Evolutionary conservation across 108 stramenopile genomes (phyloP), one percentile per base, ranked within the genome.

Genomic region (Cyclotella baltica): DNA sequence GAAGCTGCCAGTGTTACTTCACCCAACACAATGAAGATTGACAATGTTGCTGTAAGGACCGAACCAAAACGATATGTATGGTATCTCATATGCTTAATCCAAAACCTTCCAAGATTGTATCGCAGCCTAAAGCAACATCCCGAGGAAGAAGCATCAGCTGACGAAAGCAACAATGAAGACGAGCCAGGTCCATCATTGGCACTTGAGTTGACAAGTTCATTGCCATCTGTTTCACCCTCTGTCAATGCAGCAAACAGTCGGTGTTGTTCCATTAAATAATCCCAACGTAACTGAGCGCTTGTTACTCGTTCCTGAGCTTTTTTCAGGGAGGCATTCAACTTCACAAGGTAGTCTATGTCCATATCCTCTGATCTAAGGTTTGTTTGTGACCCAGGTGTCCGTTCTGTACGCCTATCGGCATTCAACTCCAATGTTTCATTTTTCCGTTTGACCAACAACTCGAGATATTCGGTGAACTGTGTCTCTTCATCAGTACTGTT

Each of bases 1-100:
- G 84, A 73, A 22, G 63, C 59, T 31, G 79, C 78, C 36, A 90
- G 29, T 18, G 87, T 85, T 30, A 89, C 90, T 78, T 93, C 90
- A 57, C 87, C 86, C 78, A 89, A 83, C 11, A 93, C 22, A 15
- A 93, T 81, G 22, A 88, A 62, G 2, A 70, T 64, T 18, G 86
- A 88, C 34, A 93, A 67, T 27, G 58, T 73, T 2, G 81, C 87
- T 11, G 78, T 84, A 8, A 88, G 20, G 10, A 89, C 31, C 0
- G 83, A 87, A n/a, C 80, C 48, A 2, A 66, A 50, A 52, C 89
- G 72, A 73, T 81, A 87, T 13, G 73, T 66, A 9, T 72, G 67
- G 72, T 77, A 86, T 48, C 86, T 67, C 56, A 87, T 69, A 59
- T 74, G 67, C 20, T 47, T 66, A 1, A 82, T 37, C 86, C 86